Evolutionary conservation across 495 filamentous ascomycete species (phyloP).

Genomic region (Penicillium herquei): DNA sequence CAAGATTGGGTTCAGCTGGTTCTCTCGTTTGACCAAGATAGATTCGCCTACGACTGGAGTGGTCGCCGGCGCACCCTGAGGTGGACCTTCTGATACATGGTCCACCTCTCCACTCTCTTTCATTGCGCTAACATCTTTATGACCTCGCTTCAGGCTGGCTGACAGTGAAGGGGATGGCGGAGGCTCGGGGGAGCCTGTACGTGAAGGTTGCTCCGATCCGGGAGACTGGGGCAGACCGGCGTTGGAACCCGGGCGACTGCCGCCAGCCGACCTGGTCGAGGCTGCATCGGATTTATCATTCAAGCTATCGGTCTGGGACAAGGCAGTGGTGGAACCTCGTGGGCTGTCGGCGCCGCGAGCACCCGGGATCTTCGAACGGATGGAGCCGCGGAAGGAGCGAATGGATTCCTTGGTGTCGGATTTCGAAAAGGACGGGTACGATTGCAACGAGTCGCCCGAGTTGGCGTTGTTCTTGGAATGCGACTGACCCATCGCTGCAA

Average conservation of each 20-base stretch:
- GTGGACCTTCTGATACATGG: constrained; percentile 90
- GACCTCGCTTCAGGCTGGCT: constrained; percentile 68
- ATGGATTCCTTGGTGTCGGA: constrained; percentile 94
- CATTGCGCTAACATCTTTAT: constrained; percentile 76
- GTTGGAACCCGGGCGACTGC: constrained; percentile 49
- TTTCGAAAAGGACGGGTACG: constrained; percentile 87
- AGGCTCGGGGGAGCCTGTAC: constrained; percentile 59
- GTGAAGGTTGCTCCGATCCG: constrained; percentile 36
- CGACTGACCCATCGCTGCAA: constrained; percentile 81
- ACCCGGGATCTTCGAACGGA: constrained; percentile 73
- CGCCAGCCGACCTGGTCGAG: constrained; percentile 65
- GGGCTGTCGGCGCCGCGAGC: constrained; percentile 70
- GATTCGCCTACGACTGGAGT: constrained; percentile 52
- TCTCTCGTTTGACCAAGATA: constrained; percentile 77
- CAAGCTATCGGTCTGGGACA: constrained; percentile 56
- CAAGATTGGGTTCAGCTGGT: constrained; percentile 62
- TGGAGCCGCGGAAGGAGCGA: constrained; percentile 73
- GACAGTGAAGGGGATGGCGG: constrained; percentile 90
- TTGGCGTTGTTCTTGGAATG: constrained; percentile 72
- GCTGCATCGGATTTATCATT: constrained; percentile 72
- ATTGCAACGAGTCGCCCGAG: constrained; percentile 60
- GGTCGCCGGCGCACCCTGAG: constrained; percentile 56
- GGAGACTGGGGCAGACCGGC: constrained; percentile 36
- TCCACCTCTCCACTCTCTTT: constrained; percentile 90
- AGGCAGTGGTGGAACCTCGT: constrained; percentile 63